These are phyloP conservation scores for Grigorovia yakushimaensis DNA, from an alignment of 805 yeast genomes.

Conservation along the genomic window DNA sequence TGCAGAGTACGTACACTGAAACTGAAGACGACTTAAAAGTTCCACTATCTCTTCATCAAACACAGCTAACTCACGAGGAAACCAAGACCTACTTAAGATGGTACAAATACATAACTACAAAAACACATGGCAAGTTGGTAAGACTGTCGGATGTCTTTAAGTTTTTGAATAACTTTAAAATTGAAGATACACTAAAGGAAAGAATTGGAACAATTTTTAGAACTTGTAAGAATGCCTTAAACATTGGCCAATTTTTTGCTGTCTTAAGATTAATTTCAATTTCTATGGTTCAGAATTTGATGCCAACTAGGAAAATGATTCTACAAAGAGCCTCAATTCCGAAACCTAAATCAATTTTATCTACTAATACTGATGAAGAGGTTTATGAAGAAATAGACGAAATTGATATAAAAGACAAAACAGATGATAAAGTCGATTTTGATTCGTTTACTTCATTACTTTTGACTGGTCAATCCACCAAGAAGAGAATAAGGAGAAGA, in stretches of 20 bases:
- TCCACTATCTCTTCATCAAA: conserved; percentile 55
- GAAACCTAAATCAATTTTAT: conserved; percentile 67
- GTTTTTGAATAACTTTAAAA: conserved; percentile 68
- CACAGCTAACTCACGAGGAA: conserved; percentile 68
- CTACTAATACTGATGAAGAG: conserved; percentile 46
- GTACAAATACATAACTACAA: conserved; percentile 76
- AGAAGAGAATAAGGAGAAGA: conserved; percentile 25
- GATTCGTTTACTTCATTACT: conserved; percentile 80
- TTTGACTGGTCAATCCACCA: conserved; percentile 70
- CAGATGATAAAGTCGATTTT: conserved; percentile 48
- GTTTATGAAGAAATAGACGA: conserved; percentile 32
- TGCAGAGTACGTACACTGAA: conserved; percentile 13
- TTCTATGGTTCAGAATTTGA: conserved; percentile 38
- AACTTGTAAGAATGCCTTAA: conserved; percentile 47
- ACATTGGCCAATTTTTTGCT: conserved; percentile 88
- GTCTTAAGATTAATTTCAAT: conserved; percentile 72
- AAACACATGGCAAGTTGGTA: conserved; percentile 59
- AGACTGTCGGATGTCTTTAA: conserved; percentile 66
- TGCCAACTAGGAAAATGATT: conserved; percentile 48
- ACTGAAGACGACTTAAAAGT: conserved; percentile 34
- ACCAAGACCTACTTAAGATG: conserved; percentile 80
- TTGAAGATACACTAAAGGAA: conserved; percentile 42
- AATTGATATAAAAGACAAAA: conserved; percentile 4
- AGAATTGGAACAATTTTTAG: conserved; percentile 43
- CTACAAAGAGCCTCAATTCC: conserved; percentile 56